A percentile compares a stretch with the other conserved stretches of the same genome.
These are phyloP conservation scores for Ilyonectria sp. DNA, from an alignment of 2,329 filamentous ascomycete genomes.

Conservation along the genomic window DNA sequence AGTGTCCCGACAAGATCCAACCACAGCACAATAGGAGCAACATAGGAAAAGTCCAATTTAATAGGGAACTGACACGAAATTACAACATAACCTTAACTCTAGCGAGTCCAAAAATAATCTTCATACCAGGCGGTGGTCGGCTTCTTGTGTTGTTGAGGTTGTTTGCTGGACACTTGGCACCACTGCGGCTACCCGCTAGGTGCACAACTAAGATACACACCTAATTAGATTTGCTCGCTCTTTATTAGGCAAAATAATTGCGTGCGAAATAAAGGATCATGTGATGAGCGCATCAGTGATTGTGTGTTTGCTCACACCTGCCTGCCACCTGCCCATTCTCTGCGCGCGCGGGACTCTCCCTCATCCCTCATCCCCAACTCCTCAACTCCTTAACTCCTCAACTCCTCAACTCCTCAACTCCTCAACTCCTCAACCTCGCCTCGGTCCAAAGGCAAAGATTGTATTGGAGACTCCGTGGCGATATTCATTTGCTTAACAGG, in stretches of 20 bases:
- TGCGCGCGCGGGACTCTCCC: neutral
- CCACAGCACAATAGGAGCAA: no score
- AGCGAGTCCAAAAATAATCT: neutral
- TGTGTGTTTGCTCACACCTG: slow-evolving; percentile 1
- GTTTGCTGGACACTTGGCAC: neutral
- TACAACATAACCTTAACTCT: neutral
- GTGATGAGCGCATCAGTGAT: neutral
- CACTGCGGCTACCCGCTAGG: neutral
- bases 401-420: no score
- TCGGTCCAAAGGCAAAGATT: neutral
- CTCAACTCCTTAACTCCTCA: no score
- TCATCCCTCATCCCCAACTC: neutral
- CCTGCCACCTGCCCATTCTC: neutral
- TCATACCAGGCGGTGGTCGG: neutral
- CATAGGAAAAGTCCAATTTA: no score
- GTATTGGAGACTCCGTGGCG: neutral
- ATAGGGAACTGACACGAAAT: neutral
- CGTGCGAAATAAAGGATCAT: neutral
- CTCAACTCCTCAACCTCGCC: neutral
- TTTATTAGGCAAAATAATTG: neutral
- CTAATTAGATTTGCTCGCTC: no score
- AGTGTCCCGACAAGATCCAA: no score
- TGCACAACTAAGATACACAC: neutral
- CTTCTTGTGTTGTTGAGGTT: neutral
- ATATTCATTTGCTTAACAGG: no score